Evolutionary conservation across 83 land plant genomes (phyloP).

Genomic region (Picea abies): DNA sequence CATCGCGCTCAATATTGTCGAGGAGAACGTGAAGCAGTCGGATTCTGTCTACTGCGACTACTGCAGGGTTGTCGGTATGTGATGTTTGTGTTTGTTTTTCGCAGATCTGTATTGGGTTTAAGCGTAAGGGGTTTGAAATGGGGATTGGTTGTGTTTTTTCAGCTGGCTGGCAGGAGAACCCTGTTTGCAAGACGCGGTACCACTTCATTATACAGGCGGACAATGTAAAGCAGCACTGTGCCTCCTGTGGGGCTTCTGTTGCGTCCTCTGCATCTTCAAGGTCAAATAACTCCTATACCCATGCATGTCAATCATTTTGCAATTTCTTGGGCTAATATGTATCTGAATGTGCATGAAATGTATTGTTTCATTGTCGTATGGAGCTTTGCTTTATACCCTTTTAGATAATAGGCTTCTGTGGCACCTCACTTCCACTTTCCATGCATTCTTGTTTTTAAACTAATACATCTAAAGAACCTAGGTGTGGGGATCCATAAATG

Average conservation of each 20-base stretch:
- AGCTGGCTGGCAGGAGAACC: constrained; percentile 76
- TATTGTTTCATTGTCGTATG: no score
- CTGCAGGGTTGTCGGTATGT: constrained; percentile 73
- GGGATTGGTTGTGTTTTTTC: background rate
- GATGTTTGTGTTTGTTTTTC: background rate
- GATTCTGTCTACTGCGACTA: constrained; percentile 60
- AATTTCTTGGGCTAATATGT: no score
- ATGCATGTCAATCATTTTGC: no score
- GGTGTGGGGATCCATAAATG: no score
- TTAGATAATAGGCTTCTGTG: no score
- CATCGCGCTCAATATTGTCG: constrained; percentile 54
- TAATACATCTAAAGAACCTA: no score
- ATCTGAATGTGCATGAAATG: no score
- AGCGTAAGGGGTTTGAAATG: background rate
- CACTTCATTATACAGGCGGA: constrained; percentile 71
- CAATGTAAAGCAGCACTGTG: constrained; percentile 34
- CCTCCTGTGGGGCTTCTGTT: constrained; percentile 35
- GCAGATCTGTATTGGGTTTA: background rate
- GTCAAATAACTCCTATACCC: constrained; percentile 13
- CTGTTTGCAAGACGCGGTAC: constrained; percentile 69
- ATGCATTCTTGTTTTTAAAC: no score
- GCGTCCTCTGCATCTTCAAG: constrained; percentile 30
- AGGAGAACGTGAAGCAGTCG: constrained; percentile 51
- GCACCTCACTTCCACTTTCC: no score
- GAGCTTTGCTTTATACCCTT: no score